Conservation (phyloP, 306 rosid genomes). For the Trifolium subterraneum region DNA sequence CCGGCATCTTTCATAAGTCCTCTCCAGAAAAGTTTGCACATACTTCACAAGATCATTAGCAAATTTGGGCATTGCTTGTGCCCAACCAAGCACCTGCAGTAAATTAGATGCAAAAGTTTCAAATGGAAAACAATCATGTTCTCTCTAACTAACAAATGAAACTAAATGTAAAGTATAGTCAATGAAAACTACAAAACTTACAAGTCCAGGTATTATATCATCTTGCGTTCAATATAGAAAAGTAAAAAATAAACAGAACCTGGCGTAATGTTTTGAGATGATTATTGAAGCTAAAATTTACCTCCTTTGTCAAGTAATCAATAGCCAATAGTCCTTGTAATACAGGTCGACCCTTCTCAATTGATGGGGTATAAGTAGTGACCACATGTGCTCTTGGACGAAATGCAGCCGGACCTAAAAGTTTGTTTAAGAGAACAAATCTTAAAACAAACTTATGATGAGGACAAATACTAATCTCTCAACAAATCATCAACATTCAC, state of each 20-base stretch:
- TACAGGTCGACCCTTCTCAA: constrained; percentile 98
- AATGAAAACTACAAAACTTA: constrained; percentile 19
- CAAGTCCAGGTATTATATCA: constrained; percentile 12
- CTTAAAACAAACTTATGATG: constrained; percentile 17
- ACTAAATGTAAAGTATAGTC: constrained; percentile 28
- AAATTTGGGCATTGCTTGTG: constrained; percentile 99
- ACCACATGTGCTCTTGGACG: constrained; percentile 94
- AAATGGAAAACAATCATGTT: constrained; percentile 29
- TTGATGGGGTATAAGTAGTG: constrained; percentile 70
- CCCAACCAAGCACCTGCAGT: constrained; percentile 98
- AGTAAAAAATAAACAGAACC: constrained; percentile 24
- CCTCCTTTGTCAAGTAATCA: constrained; percentile 95
- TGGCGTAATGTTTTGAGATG: constrained; percentile 15
- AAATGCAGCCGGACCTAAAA: constrained; percentile 98
- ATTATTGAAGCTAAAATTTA: constrained; percentile 43
- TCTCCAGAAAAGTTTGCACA: constrained; percentile 94
- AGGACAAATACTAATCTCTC: constrained; percentile 33
- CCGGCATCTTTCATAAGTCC: constrained; percentile 96
- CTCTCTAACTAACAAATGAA: constrained; percentile 38
- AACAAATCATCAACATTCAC: constrained; percentile 32
- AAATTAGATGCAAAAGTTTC: constrained; percentile 38
- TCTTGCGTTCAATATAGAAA: constrained; percentile 20
- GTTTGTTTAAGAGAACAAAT: constrained; percentile 41
- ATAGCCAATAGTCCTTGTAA: constrained; percentile 96
- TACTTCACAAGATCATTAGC: constrained; percentile 90